Conservation (phyloP, 2,329 filamentous ascomycete genomes). For the Xylaria sp. region DNA sequence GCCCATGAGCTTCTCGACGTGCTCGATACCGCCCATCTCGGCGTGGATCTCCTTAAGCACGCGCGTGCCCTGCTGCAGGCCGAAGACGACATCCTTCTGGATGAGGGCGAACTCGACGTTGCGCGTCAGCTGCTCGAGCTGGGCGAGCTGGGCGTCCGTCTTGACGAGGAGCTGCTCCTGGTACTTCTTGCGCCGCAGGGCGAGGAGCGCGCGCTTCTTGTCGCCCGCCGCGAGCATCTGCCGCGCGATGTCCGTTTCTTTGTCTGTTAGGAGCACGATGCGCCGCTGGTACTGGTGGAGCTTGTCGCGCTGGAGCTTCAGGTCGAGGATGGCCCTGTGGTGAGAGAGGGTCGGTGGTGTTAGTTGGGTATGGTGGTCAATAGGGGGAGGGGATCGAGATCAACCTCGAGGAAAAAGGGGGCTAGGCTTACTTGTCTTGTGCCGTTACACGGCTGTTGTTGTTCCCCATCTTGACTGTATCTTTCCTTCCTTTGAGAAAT, state of each 20-base stretch:
- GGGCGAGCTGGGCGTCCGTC: conserved; percentile 91
- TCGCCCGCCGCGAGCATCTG: conserved; percentile 82
- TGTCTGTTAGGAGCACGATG: conserved; percentile 82
- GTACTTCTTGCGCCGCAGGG: conserved; percentile 94
- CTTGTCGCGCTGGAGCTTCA: conserved; percentile 97
- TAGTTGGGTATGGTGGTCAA: neutral
- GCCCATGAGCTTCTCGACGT: conserved; percentile 93
- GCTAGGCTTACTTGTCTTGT: conserved; percentile 78
- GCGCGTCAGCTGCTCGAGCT: conserved; percentile 85
- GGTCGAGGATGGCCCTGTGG: conserved; percentile 87
- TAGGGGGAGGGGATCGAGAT: neutral
- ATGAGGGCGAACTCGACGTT: conserved; percentile 96
- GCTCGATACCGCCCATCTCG: conserved; percentile 94
- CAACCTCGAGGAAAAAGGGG: neutral
- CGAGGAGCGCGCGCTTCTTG: conserved; percentile 81
- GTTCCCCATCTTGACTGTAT: conserved; percentile 54
- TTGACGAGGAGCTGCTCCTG: conserved; percentile 87
- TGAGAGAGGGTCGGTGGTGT: neutral
- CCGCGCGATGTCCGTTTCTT: conserved; percentile 84
- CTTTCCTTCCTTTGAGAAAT: conserved; percentile 9
- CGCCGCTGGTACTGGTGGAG: conserved; percentile 94
- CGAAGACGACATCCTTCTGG: conserved; percentile 94
- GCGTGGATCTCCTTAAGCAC: conserved; percentile 90
- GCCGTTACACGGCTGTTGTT: conserved; percentile 63
- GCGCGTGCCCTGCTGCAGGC: conserved; percentile 86